A percentile compares a stretch with the other conserved stretches of the same genome.
Evolutionary conservation across 306 rosid genomes (phyloP).

Genomic region (Pachyrhizus erosus): DNA sequence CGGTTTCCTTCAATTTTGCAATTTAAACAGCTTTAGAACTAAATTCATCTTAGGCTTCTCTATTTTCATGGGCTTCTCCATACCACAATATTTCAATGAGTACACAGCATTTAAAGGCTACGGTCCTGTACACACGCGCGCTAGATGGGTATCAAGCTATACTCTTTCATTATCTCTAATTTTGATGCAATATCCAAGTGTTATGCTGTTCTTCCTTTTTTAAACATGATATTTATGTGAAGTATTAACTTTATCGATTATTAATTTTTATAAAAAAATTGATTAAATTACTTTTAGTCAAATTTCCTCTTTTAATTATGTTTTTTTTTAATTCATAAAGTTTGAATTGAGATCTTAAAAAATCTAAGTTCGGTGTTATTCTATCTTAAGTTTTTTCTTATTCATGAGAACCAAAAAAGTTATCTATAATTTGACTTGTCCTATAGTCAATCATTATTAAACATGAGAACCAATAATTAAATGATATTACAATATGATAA

Average conservation of each 20-base stretch:
- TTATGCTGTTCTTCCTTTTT: too few relatives aligned
- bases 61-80: constrained; percentile 84
- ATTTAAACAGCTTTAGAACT: constrained; percentile 83
- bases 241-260: too few relatives aligned
- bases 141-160: constrained; percentile 76
- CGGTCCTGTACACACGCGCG: constrained; percentile 87
- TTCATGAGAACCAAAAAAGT: too few relatives aligned
- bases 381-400: too few relatives aligned
- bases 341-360: too few relatives aligned
- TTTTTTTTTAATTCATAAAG: too few relatives aligned
- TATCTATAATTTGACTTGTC: background rate
- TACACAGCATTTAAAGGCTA: constrained; percentile 81
- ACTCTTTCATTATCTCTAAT: background rate
- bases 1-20: constrained; percentile 88
- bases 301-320: too few relatives aligned
- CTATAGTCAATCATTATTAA: background rate
- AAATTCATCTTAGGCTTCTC: constrained; percentile 91
- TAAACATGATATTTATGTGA: too few relatives aligned
- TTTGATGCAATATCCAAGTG: background rate
- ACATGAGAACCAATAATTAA: background rate
- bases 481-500: background rate
- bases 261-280: too few relatives aligned
- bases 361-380: too few relatives aligned
- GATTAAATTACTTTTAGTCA: too few relatives aligned
- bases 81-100: constrained; percentile 96